Conservation (phyloP, 805 yeast genomes). For the Candida boidinii region DNA sequence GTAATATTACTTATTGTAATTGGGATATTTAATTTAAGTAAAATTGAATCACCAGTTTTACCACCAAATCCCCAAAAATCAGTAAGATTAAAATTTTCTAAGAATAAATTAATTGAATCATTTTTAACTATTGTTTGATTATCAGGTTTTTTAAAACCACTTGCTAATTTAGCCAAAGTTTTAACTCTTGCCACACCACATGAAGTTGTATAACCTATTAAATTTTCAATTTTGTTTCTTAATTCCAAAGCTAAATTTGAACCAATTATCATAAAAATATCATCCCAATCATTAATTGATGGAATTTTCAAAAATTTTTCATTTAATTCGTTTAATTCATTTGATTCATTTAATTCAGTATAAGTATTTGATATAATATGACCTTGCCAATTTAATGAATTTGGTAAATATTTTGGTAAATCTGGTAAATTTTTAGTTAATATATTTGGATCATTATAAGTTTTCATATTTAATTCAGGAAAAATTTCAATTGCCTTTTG, state of each 20-base stretch:
- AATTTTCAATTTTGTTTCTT: slow-evolving; percentile 41
- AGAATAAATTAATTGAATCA: slow-evolving; percentile 38
- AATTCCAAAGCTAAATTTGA: slow-evolving; percentile 48
- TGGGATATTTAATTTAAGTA: slow-evolving; percentile 43
- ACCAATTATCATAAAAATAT: slow-evolving; percentile 58
- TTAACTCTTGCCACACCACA: slow-evolving; percentile 79
- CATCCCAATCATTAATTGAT: slow-evolving; percentile 65
- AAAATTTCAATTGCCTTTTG: slow-evolving; percentile 30
- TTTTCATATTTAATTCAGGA: slow-evolving; percentile 32
- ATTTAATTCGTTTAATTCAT: slow-evolving; percentile 9
- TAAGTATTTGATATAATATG: slow-evolving; percentile 14
- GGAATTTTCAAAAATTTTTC: slow-evolving; percentile 1
- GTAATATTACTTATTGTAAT: slow-evolving; percentile 6
- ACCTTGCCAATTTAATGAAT: slow-evolving; percentile 23
- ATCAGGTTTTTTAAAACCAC: slow-evolving; percentile 78
- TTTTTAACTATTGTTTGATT: slow-evolving; percentile 70
- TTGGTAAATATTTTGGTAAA: slow-evolving; percentile 31
- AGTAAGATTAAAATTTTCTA: slow-evolving; percentile 51
- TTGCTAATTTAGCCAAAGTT: slow-evolving; percentile 77
- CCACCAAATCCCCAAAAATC: slow-evolving; percentile 94
- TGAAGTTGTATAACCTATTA: slow-evolving; percentile 77
- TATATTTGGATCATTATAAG: slow-evolving; percentile 8
- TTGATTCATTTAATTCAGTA: slow-evolving; percentile 12
- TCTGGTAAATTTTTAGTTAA: slow-evolving; percentile 35
- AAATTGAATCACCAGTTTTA: slow-evolving; percentile 59